Conservation (phyloP, 2,329 filamentous ascomycete genomes). For the Sarocladiaceae sp. region DNA sequence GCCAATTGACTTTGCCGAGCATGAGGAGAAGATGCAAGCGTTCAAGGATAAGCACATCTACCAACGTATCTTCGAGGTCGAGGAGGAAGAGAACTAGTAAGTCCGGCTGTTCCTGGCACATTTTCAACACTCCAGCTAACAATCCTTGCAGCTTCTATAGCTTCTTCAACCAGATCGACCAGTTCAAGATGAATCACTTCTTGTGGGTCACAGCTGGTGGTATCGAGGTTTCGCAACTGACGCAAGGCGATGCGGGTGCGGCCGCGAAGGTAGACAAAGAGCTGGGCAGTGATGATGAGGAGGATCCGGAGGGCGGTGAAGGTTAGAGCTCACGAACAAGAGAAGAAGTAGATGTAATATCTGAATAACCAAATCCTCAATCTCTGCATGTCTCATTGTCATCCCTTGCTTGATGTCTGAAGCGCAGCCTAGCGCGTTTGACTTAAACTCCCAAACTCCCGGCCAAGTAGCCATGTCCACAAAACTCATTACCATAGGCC, state of each 20-base stretch:
- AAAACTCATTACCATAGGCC: no score
- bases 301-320: conserved; percentile 43
- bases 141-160: conserved; percentile 58
- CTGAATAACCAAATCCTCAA: no score
- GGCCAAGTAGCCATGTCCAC: background rate
- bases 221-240: conserved; percentile 52
- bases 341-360: no score
- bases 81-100: conserved; percentile 83
- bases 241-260: conserved; percentile 25
- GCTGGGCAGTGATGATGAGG: conserved; percentile 50
- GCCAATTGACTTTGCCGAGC: conserved; percentile 73
- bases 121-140: conserved; percentile 12
- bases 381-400: no score
- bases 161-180: conserved; percentile 77
- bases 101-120: conserved; percentile 28
- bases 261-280: conserved; percentile 34
- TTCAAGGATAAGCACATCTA: conserved; percentile 96
- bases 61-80: conserved; percentile 81
- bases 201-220: conserved; percentile 70
- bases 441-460: conserved; percentile 5
- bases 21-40: conserved; percentile 71
- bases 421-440: no score
- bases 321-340: conserved; percentile 23
- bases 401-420: no score
- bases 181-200: conserved; percentile 68